Evolutionary conservation across 1,139 yeast species (phyloP), one percentile per base, ranked within the genome.

Genomic region (Diutina pseudorugosa): DNA sequence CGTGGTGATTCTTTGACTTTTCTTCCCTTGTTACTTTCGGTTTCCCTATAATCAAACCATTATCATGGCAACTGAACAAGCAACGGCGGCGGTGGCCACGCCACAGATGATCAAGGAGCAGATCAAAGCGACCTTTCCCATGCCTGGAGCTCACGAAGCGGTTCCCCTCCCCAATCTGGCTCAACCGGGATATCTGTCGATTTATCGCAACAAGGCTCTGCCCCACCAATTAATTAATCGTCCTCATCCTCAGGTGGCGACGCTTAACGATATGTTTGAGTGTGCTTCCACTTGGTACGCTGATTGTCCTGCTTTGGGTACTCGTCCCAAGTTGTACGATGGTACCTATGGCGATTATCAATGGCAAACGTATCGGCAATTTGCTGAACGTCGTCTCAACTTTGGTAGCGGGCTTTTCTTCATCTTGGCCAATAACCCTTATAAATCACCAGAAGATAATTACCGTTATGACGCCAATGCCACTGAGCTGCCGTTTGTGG

Each of bases 401-500:
- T 69, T 85, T 50, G 94, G 90, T 4, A 69, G 87, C 2, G 95
- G 94, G 12, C 60, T 86, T 33, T 71, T 81, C 58, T 71, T 79
- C 50, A 64, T 79, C 12, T 75, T 81, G 53, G 62, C 64, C 41
- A 69, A 71, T 55, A 68, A 63, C 52, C 70, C 69, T 9, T 72
- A 53, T 57, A 63, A 65, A 53, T 54, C 64, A 20, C 51, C 59
- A 5, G 55, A 45, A 3, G 51, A 51, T 2, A 60, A 62, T 36
- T 68, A 64, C 53, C 50, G 54, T 16, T 50, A 23, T 23, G 76
- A 75, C 57, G 70, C 75, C 56, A 72, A 59, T 59, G 65, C 63
- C 51, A 62, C 68, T 20, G 60, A 65, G 16, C 61, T 63, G 23
- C 61, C 65, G 3, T 80, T 79, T 60, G 65, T 78, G 41, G 80